These are phyloP conservation scores for Lecanosticta acicola DNA, from an alignment of 2,329 filamentous ascomycete genomes.

Conservation along the genomic window DNA sequence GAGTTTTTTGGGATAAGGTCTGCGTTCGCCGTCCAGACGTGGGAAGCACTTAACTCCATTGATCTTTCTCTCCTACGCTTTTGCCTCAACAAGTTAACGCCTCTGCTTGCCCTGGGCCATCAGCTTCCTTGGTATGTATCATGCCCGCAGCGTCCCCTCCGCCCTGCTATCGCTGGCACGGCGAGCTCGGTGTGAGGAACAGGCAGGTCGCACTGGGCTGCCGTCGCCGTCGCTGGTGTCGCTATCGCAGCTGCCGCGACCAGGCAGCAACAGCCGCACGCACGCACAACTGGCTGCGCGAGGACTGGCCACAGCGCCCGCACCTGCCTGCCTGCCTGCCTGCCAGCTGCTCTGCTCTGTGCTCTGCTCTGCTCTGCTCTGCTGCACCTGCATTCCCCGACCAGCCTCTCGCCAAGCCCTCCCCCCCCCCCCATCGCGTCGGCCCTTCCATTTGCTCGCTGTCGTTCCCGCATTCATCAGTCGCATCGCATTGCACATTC, in stretches of 20 bases:
- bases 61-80: neutral
- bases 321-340: neutral
- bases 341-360: too few species aligned
- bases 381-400: neutral
- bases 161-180: too few species aligned
- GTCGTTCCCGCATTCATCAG: neutral
- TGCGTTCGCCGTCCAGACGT: neutral
- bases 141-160: too few species aligned
- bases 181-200: too few species aligned
- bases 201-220: neutral
- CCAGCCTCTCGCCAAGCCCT: neutral
- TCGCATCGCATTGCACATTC: neutral
- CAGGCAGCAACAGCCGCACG: neutral
- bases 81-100: neutral
- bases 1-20: neutral
- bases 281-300: neutral
- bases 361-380: too few species aligned
- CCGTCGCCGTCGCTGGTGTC: neutral
- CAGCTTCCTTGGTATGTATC: neutral
- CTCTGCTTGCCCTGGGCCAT: neutral
- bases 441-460: neutral
- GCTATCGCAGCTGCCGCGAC: neutral
- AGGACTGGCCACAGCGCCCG: too few species aligned
- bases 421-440: neutral
- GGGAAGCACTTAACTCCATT: neutral